Evolutionary conservation across 305 asterid genomes (phyloP).

Genomic region (Withania somnifera): DNA sequence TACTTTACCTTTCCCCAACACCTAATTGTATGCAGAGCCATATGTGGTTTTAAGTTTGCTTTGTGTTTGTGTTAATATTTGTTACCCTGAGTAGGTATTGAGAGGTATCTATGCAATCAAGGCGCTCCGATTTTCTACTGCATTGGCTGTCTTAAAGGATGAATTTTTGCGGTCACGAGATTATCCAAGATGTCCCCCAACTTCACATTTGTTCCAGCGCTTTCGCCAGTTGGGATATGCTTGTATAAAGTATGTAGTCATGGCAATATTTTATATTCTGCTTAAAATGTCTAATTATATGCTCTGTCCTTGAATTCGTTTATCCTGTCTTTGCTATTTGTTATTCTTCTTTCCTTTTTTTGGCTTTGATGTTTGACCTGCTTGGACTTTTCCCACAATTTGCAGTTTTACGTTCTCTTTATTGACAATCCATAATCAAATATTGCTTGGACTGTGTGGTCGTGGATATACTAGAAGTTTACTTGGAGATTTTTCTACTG

Average conservation of each 20-base stretch:
- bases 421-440: not conserved
- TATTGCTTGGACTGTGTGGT: not conserved
- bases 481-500: not conserved
- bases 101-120: slow-evolving; percentile 90
- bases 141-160: slow-evolving; percentile 87
- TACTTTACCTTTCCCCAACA: not conserved
- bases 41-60: slow-evolving; percentile 3
- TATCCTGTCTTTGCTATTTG: not conserved
- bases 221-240: slow-evolving; percentile 98
- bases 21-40: not conserved
- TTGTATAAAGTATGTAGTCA: slow-evolving; percentile 57
- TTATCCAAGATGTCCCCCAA: slow-evolving; percentile 97
- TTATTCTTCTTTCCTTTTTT: not conserved
- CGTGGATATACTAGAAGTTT: not conserved
- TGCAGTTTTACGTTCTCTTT: not conserved
- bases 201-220: slow-evolving; percentile 96
- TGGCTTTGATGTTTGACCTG: not conserved
- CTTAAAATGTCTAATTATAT: not conserved
- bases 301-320: not conserved
- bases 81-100: slow-evolving; percentile 46
- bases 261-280: not conserved
- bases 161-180: slow-evolving; percentile 97
- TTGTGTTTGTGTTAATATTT: slow-evolving; percentile 10
- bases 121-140: slow-evolving; percentile 96
- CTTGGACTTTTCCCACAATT: not conserved